Conservation (phyloP, 2,329 filamentous ascomycete species). For the Paraphaeosphaeria minitans region DNA sequence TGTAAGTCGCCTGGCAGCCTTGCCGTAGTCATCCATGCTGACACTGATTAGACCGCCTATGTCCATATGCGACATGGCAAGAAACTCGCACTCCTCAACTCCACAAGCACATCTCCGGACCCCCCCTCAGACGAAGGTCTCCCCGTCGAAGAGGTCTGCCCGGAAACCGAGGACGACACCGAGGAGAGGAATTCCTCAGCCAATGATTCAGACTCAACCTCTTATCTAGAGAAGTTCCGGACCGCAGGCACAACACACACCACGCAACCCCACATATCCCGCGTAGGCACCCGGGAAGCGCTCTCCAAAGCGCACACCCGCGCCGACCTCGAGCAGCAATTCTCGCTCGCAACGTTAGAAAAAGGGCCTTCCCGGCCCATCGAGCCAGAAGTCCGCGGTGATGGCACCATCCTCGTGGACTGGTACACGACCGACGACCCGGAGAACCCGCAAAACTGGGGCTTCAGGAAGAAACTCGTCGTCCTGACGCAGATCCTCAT, state of each 20-base stretch:
- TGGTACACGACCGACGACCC: constrained; percentile 51
- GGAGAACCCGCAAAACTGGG: constrained; percentile 50
- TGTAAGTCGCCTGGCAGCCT: not conserved
- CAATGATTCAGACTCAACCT: constrained; percentile 14
- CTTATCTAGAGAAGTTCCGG: constrained; percentile 42
- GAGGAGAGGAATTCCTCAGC: constrained; percentile 21
- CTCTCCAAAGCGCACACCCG: constrained; percentile 43
- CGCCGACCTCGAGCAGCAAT: constrained; percentile 50
- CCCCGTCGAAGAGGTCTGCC: constrained; percentile 30
- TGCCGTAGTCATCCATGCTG: not conserved
- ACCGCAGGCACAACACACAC: constrained; percentile 35
- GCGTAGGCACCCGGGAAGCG: constrained; percentile 45
- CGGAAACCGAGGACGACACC: constrained; percentile 27
- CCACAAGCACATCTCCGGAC: constrained; percentile 1
- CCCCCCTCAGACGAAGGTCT: constrained; percentile 24
- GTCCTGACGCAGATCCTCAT: constrained; percentile 52
- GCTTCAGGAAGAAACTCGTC: constrained; percentile 40
- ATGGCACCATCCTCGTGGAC: constrained; percentile 49
- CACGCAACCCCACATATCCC: constrained; percentile 36
- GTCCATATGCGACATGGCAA: constrained; percentile 22
- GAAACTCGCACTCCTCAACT: constrained; percentile 17
- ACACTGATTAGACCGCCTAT: constrained; percentile 37
- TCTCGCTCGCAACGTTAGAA: constrained; percentile 41
- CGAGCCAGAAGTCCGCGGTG: constrained; percentile 39
- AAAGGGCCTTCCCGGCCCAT: constrained; percentile 44